These are phyloP conservation scores for Saururus chinensis DNA, from an alignment of 164 flowering plant species.

Conservation along the genomic window DNA sequence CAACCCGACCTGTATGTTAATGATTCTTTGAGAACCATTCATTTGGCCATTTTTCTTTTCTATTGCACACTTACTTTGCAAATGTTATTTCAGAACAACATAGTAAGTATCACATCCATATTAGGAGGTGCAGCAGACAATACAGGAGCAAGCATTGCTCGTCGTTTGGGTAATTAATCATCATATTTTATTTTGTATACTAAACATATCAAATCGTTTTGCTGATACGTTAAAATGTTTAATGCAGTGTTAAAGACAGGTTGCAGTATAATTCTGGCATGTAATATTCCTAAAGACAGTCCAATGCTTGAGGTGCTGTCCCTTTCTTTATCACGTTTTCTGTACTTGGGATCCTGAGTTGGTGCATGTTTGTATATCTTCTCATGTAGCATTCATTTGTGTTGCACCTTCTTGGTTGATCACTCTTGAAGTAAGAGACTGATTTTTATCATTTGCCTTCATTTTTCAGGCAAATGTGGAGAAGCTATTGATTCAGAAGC, in stretches of 20 bases:
- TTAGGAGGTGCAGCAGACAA: constrained; percentile 84
- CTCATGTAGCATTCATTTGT: background rate
- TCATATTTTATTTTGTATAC: background rate
- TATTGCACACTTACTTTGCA: background rate
- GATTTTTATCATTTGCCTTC: background rate
- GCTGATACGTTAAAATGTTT: constrained; percentile 2
- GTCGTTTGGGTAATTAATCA: constrained; percentile 47
- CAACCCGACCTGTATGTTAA: constrained; percentile 62
- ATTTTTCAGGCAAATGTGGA: background rate
- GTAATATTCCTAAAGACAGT: constrained; percentile 74
- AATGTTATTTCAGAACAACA: constrained; percentile 30
- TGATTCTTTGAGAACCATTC: background rate
- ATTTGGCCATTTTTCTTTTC: too few species aligned
- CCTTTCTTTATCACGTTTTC: background rate
- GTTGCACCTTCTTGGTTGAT: background rate
- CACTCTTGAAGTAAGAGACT: background rate
- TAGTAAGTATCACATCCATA: constrained; percentile 57
- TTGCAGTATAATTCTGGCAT: constrained; percentile 59
- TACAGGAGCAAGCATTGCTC: constrained; percentile 77
- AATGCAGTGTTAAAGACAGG: constrained; percentile 67
- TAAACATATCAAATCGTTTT: background rate
- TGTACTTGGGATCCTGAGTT: background rate
- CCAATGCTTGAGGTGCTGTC: constrained; percentile 67
- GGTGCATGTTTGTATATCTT: background rate
- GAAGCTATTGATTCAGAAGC: background rate